Evolutionary conservation across 768 basidiomycete genomes (phyloP).

Genomic region (Lactarius sp.): DNA sequence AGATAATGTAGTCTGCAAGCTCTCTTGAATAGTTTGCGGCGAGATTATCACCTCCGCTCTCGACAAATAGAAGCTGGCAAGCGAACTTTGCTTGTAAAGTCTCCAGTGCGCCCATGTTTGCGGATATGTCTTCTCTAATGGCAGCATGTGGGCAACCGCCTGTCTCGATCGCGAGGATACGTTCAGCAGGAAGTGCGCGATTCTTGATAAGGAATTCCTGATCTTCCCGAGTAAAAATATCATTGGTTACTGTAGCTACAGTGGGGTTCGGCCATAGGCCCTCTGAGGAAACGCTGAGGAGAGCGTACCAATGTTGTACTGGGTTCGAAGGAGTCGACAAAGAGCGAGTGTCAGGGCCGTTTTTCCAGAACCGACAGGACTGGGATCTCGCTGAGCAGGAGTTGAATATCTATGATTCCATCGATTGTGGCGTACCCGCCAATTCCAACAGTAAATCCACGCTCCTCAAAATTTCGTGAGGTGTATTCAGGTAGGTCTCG

Average conservation of each 20-base stretch:
- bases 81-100: conserved; percentile 86
- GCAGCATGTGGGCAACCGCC: conserved; percentile 98
- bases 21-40: conserved; percentile 97
- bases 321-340: conserved; percentile 71
- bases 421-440: conserved; percentile 66
- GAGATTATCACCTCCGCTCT: conserved; percentile 95
- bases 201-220: conserved; percentile 96
- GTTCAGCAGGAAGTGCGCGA: conserved; percentile 74
- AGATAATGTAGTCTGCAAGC: conserved; percentile 95
- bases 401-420: background rate
- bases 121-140: conserved; percentile 96
- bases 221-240: conserved; percentile 97
- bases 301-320: conserved; percentile 83
- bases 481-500: conserved; percentile 89
- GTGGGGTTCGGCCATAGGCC: conserved; percentile 20
- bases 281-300: conserved; percentile 4
- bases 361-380: conserved; percentile 98
- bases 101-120: conserved; percentile 94
- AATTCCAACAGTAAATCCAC: conserved; percentile 97
- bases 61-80: conserved; percentile 90
- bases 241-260: conserved; percentile 94
- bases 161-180: conserved; percentile 95
- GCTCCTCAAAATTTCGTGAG: conserved; percentile 78
- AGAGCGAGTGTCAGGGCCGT: conserved; percentile 90
- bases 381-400: conserved; percentile 32